Conservation (phyloP, 140 eudicot genomes). For the Senecio squalidus region DNA sequence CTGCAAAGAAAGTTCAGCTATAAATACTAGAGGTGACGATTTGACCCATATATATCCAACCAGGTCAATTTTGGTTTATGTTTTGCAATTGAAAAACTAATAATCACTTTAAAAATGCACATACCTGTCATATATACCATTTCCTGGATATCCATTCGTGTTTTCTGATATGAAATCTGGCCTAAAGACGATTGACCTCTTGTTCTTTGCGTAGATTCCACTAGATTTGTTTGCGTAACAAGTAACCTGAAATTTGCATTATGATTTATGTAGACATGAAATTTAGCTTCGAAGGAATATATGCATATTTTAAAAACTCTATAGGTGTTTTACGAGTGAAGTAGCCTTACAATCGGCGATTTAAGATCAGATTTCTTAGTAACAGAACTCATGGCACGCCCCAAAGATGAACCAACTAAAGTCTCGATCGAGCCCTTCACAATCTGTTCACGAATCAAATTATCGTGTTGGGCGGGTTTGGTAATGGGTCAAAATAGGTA, state of each 20-base stretch:
- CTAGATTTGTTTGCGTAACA: constrained; percentile 91
- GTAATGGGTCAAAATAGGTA: too few species aligned
- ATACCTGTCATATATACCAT: constrained; percentile 89
- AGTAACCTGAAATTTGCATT: constrained; percentile 50
- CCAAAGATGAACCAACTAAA: constrained; percentile 65
- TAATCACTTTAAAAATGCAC: too few species aligned
- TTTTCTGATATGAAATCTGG: constrained; percentile 82
- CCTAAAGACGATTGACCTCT: constrained; percentile 71
- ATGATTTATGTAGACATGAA: not conserved
- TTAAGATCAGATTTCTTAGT: constrained; percentile 64
- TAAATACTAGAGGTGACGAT: too few species aligned
- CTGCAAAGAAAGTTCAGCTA: constrained; percentile 32
- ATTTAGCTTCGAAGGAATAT: constrained; percentile 12
- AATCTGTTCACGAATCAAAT: constrained; percentile 43
- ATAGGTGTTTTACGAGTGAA: not conserved
- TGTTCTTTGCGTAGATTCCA: constrained; percentile 63
- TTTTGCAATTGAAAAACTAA: too few species aligned
- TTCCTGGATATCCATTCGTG: constrained; percentile 59
- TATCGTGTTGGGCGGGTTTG: too few species aligned
- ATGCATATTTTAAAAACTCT: not conserved
- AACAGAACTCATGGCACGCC: constrained; percentile 61
- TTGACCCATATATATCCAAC: too few species aligned
- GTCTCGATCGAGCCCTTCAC: constrained; percentile 79
- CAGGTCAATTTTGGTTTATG: too few species aligned
- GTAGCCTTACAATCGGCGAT: constrained; percentile 56